phyloP scores from a whole-genome alignment of 345 rosid genomes.

The Eucalyptus regnans region DNA sequence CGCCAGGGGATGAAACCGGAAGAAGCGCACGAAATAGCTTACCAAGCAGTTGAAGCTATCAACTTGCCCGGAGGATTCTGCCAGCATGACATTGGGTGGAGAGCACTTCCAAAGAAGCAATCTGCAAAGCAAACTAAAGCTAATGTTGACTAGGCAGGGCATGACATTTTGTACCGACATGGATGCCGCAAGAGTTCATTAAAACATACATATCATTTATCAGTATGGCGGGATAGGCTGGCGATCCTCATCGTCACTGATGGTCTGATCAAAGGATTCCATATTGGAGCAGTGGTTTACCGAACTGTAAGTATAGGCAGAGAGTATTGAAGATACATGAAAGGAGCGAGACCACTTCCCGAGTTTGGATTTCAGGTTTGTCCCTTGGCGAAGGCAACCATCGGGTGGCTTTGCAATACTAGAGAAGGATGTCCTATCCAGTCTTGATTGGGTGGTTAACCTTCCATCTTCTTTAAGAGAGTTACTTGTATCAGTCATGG shows the following conservation, averaged over 20 bases:
- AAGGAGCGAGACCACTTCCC: background rate
- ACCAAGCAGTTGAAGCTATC: slow-evolving; percentile 48
- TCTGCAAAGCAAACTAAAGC: slow-evolving; percentile 4
- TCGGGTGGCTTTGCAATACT: background rate
- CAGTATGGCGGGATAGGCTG: background rate
- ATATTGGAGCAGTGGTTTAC: background rate
- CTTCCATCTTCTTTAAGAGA: background rate
- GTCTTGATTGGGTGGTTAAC: background rate
- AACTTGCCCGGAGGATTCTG: slow-evolving; percentile 81
- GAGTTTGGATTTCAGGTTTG: background rate
- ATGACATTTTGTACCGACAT: background rate
- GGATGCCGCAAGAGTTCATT: background rate
- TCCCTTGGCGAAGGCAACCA: background rate
- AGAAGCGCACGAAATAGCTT: slow-evolving; percentile 61
- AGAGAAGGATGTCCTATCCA: too few species aligned
- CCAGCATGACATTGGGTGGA: slow-evolving; percentile 70
- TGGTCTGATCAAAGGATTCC: background rate
- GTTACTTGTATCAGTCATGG: background rate
- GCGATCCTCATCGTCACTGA: background rate
- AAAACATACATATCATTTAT: background rate
- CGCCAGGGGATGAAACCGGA: slow-evolving; percentile 51
- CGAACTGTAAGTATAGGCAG: background rate
- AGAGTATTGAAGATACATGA: background rate
- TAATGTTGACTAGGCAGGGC: background rate
- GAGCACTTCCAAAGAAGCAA: slow-evolving; percentile 53